These are phyloP conservation scores for Colletotrichum tabaci DNA, from an alignment of 2,329 filamentous ascomycete species.

Conservation along the genomic window DNA sequence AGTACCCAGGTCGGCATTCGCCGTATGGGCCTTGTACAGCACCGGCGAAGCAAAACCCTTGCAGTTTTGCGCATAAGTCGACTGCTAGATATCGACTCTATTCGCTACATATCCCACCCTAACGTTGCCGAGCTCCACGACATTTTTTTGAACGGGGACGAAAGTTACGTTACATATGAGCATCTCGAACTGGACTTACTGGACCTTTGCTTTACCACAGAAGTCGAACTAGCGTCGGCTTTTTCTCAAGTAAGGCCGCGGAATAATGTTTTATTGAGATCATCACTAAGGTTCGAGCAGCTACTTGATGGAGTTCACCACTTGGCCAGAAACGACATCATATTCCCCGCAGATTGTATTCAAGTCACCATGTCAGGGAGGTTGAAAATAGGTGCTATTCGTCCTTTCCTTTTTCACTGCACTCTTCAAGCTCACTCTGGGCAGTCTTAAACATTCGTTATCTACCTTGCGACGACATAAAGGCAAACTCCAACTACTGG, in stretches of 20 bases:
- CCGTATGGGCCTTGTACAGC: neutral
- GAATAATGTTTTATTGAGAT: neutral
- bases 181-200: constrained; percentile 4
- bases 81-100: neutral
- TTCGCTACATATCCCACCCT: neutral
- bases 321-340: neutral
- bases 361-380: constrained; percentile 4
- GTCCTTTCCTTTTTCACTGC: neutral
- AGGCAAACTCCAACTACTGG: neutral
- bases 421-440: neutral
- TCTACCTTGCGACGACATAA: neutral
- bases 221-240: neutral
- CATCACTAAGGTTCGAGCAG: neutral
- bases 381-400: neutral
- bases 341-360: neutral
- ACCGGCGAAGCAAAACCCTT: neutral
- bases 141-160: neutral
- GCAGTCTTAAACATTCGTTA: neutral
- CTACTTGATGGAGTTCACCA: neutral
- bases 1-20: neutral
- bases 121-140: neutral
- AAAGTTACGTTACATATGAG: neutral
- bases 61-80: constrained; percentile 1
- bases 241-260: neutral
- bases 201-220: neutral